Evolutionary conservation across 345 rosid genomes (phyloP).

Genomic region (Linum usitatissimum): DNA sequence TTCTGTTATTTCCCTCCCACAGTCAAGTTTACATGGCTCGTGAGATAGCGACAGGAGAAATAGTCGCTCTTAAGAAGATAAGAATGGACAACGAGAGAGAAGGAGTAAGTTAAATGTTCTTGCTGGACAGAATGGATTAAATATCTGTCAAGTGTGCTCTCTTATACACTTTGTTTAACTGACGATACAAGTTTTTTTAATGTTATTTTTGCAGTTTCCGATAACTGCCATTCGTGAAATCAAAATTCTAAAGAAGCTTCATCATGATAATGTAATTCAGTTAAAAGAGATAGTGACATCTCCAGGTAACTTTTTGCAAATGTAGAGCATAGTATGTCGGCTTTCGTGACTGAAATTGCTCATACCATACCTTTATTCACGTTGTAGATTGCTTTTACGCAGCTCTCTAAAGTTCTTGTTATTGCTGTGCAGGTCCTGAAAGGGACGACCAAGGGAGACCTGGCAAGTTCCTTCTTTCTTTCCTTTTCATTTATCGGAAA

Average conservation of each 20-base stretch:
- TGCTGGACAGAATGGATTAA: background rate
- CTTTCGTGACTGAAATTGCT: background rate
- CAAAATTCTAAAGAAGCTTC: constrained; percentile 65
- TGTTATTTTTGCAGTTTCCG: constrained; percentile 40
- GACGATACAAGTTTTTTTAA: background rate
- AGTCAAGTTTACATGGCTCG: constrained; percentile 96
- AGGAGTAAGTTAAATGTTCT: constrained; percentile 46
- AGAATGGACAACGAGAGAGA: constrained; percentile 98
- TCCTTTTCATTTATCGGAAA: background rate
- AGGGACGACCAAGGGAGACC: constrained; percentile 79
- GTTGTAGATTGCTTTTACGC: background rate
- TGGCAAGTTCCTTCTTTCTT: constrained; percentile 35
- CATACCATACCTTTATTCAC: background rate
- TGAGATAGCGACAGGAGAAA: constrained; percentile 81
- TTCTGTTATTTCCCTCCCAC: constrained; percentile 18
- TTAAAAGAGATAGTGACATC: constrained; percentile 71
- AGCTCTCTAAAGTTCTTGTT: constrained; percentile 1
- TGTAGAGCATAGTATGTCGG: background rate
- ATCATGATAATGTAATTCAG: constrained; percentile 59
- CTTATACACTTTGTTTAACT: background rate
- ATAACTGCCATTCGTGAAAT: constrained; percentile 78
- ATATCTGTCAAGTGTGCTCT: background rate
- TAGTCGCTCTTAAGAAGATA: constrained; percentile 86
- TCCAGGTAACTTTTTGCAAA: constrained; percentile 33
- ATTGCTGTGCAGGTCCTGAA: constrained; percentile 50